These are phyloP conservation scores for Suillus subalutaceus DNA, from an alignment of 768 basidiomycete genomes.

Conservation along the genomic window DNA sequence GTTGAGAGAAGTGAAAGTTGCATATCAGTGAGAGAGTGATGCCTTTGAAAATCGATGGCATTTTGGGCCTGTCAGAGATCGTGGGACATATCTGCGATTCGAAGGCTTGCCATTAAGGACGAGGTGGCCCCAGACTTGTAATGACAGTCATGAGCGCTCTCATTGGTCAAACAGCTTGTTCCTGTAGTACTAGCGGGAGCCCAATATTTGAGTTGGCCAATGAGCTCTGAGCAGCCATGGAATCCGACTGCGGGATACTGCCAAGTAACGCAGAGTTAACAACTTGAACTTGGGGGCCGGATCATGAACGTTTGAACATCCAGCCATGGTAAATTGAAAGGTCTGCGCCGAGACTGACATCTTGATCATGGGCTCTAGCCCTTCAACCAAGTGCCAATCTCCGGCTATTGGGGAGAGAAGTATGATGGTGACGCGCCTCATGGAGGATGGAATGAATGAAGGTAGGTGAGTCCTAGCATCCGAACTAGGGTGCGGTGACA, in stretches of 20 bases:
- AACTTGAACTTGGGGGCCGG: no score
- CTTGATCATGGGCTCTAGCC: no score
- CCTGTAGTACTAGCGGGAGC: not conserved
- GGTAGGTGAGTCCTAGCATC: no score
- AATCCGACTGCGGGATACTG: not conserved
- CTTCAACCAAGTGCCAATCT: not conserved
- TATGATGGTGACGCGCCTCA: not conserved
- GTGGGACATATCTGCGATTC: not conserved
- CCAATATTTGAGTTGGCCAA: not conserved
- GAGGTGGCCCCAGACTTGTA: not conserved
- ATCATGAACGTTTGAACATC: not conserved
- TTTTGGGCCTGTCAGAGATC: not conserved
- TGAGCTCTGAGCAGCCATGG: not conserved
- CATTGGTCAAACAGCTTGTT: not conserved
- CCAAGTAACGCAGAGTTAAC: no score
- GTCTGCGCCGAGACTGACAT: no score
- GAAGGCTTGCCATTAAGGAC: not conserved
- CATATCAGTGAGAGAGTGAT: not conserved
- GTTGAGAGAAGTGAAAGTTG: not conserved
- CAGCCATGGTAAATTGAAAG: not conserved
- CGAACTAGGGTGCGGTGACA: no score
- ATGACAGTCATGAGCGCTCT: not conserved
- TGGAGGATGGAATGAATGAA: no score
- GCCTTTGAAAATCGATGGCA: not conserved
- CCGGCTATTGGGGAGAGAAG: no score